phyloP scores from a whole-genome alignment of 179 eudicot genomes.

The Amaranthus tricolor region DNA sequence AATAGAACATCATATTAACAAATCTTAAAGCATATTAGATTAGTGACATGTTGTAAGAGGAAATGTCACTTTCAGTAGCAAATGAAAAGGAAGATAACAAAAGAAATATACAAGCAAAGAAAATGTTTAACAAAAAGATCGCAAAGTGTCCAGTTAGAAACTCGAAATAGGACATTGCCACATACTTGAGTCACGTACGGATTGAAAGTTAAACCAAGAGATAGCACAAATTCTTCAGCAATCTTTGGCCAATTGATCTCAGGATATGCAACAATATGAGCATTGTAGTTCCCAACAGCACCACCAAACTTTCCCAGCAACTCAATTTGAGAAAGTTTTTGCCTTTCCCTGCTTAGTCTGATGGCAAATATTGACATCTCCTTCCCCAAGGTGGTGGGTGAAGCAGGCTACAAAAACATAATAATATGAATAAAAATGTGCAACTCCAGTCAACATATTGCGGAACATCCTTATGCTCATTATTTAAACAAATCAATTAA shows the following conservation, averaged over 20 bases:
- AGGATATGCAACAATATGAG: constrained; percentile 87
- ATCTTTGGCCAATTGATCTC: constrained; percentile 71
- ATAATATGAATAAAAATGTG: background rate
- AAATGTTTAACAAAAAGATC: background rate
- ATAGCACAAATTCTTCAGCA: constrained; percentile 81
- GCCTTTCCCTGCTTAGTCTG: constrained; percentile 66
- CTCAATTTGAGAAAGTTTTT: constrained; percentile 51
- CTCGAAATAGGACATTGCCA: constrained; percentile 7
- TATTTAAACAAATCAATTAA: background rate
- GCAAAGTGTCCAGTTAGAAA: background rate
- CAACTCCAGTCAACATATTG: background rate
- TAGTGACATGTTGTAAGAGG: no score
- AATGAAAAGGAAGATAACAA: background rate
- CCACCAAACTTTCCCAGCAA: constrained; percentile 93
- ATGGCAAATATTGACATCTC: constrained; percentile 82
- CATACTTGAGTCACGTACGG: constrained; percentile 90
- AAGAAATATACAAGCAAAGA: background rate
- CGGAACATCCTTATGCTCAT: background rate
- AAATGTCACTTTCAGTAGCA: no score
- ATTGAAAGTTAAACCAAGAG: constrained; percentile 86
- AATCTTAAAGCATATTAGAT: background rate
- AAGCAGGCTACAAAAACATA: constrained; percentile 67
- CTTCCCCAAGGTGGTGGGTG: constrained; percentile 93
- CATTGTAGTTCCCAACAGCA: constrained; percentile 97
- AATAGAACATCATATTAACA: background rate